Evolutionary conservation across 2,329 filamentous ascomycete species (phyloP).

Genomic region (Curvularia verruculosa): DNA sequence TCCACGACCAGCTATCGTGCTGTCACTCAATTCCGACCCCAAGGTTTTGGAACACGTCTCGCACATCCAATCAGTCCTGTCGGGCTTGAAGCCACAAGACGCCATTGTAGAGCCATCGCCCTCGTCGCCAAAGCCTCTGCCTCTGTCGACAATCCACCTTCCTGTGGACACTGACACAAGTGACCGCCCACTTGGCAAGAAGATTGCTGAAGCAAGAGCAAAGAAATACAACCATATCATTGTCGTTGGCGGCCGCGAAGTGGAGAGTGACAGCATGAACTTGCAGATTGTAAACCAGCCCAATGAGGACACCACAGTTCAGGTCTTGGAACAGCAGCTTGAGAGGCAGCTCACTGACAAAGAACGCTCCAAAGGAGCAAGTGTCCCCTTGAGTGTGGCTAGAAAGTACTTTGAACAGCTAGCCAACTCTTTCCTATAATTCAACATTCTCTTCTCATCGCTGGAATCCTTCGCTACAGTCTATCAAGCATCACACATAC

Average conservation of each 20-base stretch:
- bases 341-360: conserved; percentile 19
- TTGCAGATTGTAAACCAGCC: conserved; percentile 50
- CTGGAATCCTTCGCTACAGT: neutral
- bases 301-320: conserved; percentile 30
- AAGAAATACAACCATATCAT: conserved; percentile 77
- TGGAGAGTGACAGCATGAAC: conserved; percentile 31
- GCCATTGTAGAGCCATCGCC: conserved; percentile 5
- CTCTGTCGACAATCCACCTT: conserved; percentile 65
- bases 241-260: conserved; percentile 64
- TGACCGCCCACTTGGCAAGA: conserved; percentile 67
- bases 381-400: conserved; percentile 24
- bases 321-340: conserved; percentile 44
- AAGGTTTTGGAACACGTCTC: conserved; percentile 59
- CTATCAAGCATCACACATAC: neutral
- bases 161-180: conserved; percentile 73
- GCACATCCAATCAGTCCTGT: conserved; percentile 46
- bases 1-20: conserved; percentile 75
- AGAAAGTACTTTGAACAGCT: conserved; percentile 42
- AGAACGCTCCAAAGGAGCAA: conserved; percentile 24
- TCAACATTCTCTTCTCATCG: neutral
- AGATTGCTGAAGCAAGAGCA: conserved; percentile 72
- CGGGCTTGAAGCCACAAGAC: conserved; percentile 33
- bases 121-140: conserved; percentile 45
- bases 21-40: conserved; percentile 71
- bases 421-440: conserved; percentile 36